phyloP scores from a whole-genome alignment of 2,329 filamentous ascomycete genomes.

The Colletotrichum zoysiae region DNA sequence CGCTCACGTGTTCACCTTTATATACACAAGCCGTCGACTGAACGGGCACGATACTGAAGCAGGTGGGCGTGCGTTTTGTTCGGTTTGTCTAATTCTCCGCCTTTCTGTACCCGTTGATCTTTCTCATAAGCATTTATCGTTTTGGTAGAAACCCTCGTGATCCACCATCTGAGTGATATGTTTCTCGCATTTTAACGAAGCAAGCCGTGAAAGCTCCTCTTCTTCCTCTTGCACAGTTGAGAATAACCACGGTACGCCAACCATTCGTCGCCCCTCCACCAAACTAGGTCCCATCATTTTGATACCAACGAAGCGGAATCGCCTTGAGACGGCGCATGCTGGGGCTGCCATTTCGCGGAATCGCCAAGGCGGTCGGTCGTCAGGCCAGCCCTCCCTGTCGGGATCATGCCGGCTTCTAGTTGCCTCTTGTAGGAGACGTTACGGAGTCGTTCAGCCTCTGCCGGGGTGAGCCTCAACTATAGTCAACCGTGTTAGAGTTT shows the following conservation, averaged over 20 bases:
- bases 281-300: too few relatives aligned
- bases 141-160: too few relatives aligned
- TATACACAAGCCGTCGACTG: background rate
- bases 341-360: constrained; percentile 42
- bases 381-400: constrained; percentile 60
- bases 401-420: constrained; percentile 61
- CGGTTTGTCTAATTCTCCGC: background rate
- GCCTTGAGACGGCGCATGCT: background rate
- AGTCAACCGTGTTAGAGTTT: background rate
- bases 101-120: too few relatives aligned
- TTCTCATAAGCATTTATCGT: too few relatives aligned
- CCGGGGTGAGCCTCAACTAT: constrained; percentile 63
- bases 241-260: too few relatives aligned
- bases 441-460: constrained; percentile 63
- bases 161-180: too few relatives aligned
- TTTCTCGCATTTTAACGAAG: too few relatives aligned
- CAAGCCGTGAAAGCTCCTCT: too few relatives aligned
- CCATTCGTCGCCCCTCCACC: too few relatives aligned
- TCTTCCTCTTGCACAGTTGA: too few relatives aligned
- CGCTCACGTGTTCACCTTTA: background rate
- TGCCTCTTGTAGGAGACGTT: constrained; percentile 67
- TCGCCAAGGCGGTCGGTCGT: constrained; percentile 57
- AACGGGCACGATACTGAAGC: background rate
- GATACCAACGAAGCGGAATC: background rate
- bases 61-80: background rate